Evolutionary conservation across 1,284 basidiomycete species (phyloP).

Genomic region (Coniophora puteana): DNA sequence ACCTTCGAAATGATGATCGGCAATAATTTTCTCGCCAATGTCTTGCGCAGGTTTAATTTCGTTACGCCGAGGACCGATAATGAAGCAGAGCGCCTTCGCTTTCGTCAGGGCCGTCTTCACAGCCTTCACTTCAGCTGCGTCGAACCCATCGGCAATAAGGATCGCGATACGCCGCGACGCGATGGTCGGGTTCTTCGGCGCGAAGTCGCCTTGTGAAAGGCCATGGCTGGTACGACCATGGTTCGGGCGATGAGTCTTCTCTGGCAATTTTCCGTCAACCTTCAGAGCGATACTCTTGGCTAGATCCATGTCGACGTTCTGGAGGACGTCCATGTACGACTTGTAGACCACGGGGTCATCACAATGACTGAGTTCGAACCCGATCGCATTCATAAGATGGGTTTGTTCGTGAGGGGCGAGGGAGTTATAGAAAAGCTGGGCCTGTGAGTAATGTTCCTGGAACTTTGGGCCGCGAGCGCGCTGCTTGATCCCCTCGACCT

Average conservation of each 20-base stretch:
- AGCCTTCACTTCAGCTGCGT: conserved; percentile 51
- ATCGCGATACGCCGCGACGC: conserved; percentile 70
- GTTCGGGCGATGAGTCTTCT: conserved; percentile 44
- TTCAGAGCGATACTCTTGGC: conserved; percentile 62
- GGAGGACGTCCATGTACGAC: conserved; percentile 61
- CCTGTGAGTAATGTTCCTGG: conserved; percentile 65
- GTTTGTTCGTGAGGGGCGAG: conserved; percentile 60
- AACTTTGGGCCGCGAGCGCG: conserved; percentile 72
- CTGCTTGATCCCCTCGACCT: conserved; percentile 60
- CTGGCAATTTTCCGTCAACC: conserved; percentile 57
- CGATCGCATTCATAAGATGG: conserved; percentile 64
- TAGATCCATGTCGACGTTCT: conserved; percentile 67
- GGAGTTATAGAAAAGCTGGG: conserved; percentile 81
- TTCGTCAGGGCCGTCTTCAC: conserved; percentile 52
- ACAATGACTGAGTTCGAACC: conserved; percentile 79
- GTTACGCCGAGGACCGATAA: conserved; percentile 70
- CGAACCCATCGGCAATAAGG: conserved; percentile 72
- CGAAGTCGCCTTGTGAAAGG: conserved; percentile 59
- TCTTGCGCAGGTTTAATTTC: conserved; percentile 41
- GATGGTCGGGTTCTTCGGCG: conserved; percentile 62
- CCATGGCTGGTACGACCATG: conserved; percentile 51
- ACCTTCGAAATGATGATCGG: conserved; percentile 73
- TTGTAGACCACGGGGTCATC: conserved; percentile 70
- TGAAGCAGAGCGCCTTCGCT: conserved; percentile 53
- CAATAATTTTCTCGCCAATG: conserved; percentile 37